Evolutionary conservation across 139 green algal species (phyloP).

Genomic region (Gonium pectorale): DNA sequence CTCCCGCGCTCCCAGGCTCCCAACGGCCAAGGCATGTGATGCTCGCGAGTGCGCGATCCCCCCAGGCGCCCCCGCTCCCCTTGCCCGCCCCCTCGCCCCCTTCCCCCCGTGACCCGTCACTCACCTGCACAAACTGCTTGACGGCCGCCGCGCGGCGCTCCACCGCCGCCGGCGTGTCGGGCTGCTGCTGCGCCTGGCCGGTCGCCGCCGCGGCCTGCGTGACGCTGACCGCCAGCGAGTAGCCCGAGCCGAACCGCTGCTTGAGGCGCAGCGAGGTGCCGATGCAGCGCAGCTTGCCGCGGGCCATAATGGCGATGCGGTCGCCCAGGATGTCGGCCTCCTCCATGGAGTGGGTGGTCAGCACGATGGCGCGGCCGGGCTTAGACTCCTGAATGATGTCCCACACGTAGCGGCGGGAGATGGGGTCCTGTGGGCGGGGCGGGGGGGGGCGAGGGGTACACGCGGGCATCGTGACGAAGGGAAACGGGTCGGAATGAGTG

Average conservation of each 20-base stretch:
- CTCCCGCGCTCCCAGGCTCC: too few species aligned
- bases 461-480: too few species aligned
- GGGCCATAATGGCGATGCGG: conserved; percentile 93
- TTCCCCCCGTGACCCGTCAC: not conserved
- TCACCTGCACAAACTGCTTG: conserved; percentile 59
- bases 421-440: conserved; percentile 72
- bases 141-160: conserved; percentile 50
- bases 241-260: conserved; percentile 89
- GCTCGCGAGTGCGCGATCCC: too few species aligned
- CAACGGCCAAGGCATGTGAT: too few species aligned
- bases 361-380: conserved; percentile 81
- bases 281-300: conserved; percentile 85
- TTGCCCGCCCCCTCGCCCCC: not conserved
- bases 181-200: not conserved
- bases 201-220: not conserved
- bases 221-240: conserved; percentile 65
- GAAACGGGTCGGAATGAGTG: too few species aligned
- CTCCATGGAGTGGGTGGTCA: conserved; percentile 98
- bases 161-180: not conserved
- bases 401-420: conserved; percentile 92
- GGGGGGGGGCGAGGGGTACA: not conserved
- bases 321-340: conserved; percentile 96
- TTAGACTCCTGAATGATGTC: conserved; percentile 84
- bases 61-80: too few species aligned
- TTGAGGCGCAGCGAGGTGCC: conserved; percentile 91